Base-by-base conservation (phyloP, 352 stramenopile species). In the Phytopythium cucurbitacearum region DNA sequence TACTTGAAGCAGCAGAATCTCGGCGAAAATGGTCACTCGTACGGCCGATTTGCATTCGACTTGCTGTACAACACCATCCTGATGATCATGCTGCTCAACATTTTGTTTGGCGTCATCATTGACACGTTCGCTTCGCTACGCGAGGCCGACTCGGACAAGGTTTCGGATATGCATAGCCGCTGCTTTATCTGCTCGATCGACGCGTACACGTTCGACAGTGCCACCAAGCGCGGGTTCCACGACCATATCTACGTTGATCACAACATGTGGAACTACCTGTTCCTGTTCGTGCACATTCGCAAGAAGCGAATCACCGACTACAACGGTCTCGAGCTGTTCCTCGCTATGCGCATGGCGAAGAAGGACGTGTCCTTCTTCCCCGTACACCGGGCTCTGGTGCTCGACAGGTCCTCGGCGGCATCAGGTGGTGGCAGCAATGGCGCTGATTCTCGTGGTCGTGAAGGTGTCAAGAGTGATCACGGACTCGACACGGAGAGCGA, bases 121-220 rank as follows among this genome's bases (percentile, higher is more conserved):
- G 80, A 91, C 48, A 91, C 72, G 13, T 91, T 91, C 51, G 80
- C 80, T 36, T 85, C 74, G n/a, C 55, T 91, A 40, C 78, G 80
- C 4, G 76, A 67, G 0, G 65, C 73, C 2, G 78, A 91, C 58
- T 69, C 82, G 43, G 75, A 89, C 37, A 89, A 81, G 55, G 62
- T 70, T 7, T 64, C 74, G 55, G 80, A 89, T 38, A 87, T 88
- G 71, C 72, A 80, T 40, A 79, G 64, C 11, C 76, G 78, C 3
- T 91, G 80, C 48, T 91, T 91, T 40, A 89, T 91, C 47, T 91
- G 80, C 65, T 89, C 80, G 1, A 85, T 88, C 49, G 78, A 91
- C 43, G 79, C 76, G 7, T 89, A 89, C 64, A 82, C 78, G 1
- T 91, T 91, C 36, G 77, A 91, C 45, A 74, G 78, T 37, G 42